phyloP scores from a whole-genome alignment of 2,329 filamentous ascomycete species.

The Phialophora verrucosa region DNA sequence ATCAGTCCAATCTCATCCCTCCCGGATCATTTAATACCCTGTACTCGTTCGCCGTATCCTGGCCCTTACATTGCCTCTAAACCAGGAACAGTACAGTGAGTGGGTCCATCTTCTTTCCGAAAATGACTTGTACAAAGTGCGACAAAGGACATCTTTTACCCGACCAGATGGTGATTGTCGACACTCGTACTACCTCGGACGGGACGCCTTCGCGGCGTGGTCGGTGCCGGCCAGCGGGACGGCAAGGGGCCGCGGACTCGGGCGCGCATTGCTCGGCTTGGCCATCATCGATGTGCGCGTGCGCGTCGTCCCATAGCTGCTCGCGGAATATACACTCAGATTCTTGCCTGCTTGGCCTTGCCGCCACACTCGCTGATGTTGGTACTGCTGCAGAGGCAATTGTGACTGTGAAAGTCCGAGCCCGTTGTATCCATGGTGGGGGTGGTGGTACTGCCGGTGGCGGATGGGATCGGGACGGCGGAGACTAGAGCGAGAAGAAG shows the following conservation, averaged over 20 bases:
- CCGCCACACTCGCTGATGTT: slow-evolving; percentile 16
- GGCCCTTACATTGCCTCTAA: background rate
- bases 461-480: slow-evolving; percentile 22
- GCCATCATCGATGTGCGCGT: slow-evolving; percentile 6
- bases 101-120: background rate
- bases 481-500: slow-evolving; percentile 7
- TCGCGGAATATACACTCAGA: slow-evolving; percentile 25
- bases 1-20: background rate
- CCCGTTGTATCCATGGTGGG: slow-evolving; percentile 6
- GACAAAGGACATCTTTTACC: background rate
- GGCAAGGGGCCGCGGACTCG: background rate
- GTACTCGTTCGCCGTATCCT: background rate
- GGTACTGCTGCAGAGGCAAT: slow-evolving; percentile 6
- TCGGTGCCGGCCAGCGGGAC: background rate
- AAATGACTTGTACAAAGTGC: background rate
- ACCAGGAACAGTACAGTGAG: background rate
- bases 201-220: too few relatives aligned
- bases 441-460: slow-evolving; percentile 10
- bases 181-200: background rate
- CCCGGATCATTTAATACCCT: background rate
- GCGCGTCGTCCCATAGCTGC: slow-evolving; percentile 23
- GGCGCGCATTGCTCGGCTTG: background rate
- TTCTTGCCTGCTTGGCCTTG: background rate
- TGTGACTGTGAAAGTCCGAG: background rate
- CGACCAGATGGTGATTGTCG: background rate